phyloP scores from a whole-genome alignment of 495 filamentous ascomycete species.

The Penicillium fimorum region DNA sequence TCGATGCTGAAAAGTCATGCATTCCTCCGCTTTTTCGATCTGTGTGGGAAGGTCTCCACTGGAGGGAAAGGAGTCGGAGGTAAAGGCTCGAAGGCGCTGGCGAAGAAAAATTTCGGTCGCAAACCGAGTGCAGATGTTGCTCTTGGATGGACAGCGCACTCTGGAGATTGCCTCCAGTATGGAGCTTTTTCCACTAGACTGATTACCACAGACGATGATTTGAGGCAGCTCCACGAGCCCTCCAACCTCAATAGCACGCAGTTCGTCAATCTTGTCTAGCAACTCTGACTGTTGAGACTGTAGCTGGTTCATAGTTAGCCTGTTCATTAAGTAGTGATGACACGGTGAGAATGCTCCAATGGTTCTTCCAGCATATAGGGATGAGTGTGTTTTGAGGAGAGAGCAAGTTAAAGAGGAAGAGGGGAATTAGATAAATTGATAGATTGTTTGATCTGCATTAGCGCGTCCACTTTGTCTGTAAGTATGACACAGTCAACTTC shows the following conservation, averaged over 20 bases:
- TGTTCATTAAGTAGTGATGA: background rate
- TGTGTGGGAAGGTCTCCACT: conserved; percentile 36
- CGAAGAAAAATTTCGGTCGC: conserved; percentile 62
- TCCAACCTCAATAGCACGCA: conserved; percentile 55
- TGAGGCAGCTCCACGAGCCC: conserved; percentile 63
- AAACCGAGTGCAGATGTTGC: conserved; percentile 65
- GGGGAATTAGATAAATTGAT: background rate
- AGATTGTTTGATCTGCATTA: background rate
- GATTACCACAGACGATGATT: conserved; percentile 71
- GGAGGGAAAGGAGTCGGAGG: conserved; percentile 13
- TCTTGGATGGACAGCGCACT: conserved; percentile 65
- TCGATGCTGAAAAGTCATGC: conserved; percentile 41
- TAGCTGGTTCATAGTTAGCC: conserved; percentile 19
- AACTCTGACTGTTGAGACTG: conserved; percentile 32
- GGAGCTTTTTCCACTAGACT: conserved; percentile 71
- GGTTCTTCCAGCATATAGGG: no score
- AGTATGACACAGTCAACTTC: background rate
- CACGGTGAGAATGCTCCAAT: background rate
- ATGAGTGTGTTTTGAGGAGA: background rate
- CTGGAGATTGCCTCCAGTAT: conserved; percentile 72
- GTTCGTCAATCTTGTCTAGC: conserved; percentile 57
- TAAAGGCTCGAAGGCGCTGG: conserved; percentile 17
- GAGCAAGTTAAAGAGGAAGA: no score
- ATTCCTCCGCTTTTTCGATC: conserved; percentile 47
- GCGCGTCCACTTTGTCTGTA: background rate